Conservation (phyloP, 139 green algal genomes). For the Mychonastes homosphaera region DNA sequence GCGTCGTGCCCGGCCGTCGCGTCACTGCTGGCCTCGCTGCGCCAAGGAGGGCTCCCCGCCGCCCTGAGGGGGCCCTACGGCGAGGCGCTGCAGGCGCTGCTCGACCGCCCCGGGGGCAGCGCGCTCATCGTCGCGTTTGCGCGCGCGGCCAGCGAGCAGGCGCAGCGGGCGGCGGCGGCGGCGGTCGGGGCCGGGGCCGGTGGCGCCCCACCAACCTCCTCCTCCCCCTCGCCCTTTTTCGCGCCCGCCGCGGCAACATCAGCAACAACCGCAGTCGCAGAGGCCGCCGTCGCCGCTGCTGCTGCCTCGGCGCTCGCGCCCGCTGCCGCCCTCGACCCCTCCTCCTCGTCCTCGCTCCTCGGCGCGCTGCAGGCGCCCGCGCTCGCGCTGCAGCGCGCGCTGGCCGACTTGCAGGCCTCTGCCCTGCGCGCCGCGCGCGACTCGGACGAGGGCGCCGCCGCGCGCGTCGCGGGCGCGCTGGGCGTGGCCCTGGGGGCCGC, state of each 20-base stretch:
- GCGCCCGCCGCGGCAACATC: background rate
- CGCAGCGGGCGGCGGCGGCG: slow-evolving; percentile 11
- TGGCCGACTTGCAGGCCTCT: no score
- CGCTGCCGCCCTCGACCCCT: background rate
- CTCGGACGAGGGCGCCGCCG: slow-evolving; percentile 2
- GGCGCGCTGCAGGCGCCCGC: background rate
- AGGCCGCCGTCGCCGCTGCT: background rate
- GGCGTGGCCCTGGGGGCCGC: no score
- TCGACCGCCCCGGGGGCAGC: background rate
- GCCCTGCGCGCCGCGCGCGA: no score
- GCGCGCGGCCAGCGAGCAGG: slow-evolving; percentile 4
- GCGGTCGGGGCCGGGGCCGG: slow-evolving; percentile 1
- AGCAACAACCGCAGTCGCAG: slow-evolving; percentile 5
- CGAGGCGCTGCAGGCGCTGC: slow-evolving; percentile 2
- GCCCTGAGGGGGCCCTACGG: slow-evolving; percentile 7
- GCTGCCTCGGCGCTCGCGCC: background rate
- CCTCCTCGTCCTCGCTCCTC: background rate
- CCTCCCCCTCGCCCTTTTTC: background rate
- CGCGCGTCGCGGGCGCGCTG: slow-evolving; percentile 1
- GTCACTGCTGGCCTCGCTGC: slow-evolving; percentile 5
- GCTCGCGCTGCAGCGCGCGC: background rate
- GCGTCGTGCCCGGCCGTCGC: slow-evolving; percentile 6
- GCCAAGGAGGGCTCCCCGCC: background rate
- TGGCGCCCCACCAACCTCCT: background rate
- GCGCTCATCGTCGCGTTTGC: slow-evolving; percentile 6